Percentiles rank a stretch among this genome's conserved stretches.
Conservation (phyloP, 768 basidiomycete species). For the Lepiota venenata region DNA sequence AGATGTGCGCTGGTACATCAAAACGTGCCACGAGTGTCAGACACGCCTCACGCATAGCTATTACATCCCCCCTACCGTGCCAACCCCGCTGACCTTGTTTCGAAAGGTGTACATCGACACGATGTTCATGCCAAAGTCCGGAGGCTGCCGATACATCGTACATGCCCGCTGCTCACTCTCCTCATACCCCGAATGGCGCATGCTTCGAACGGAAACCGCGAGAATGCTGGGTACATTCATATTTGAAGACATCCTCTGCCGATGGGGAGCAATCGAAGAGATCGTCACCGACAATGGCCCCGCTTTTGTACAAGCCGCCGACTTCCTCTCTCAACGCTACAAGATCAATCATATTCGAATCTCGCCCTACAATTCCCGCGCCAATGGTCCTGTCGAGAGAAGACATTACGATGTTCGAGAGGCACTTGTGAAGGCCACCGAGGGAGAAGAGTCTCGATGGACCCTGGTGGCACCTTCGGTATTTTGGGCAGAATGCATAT, state of each 20-base stretch:
- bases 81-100: conserved; percentile 23
- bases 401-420: conserved; percentile 26
- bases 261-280: conserved; percentile 32
- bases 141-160: conserved; percentile 20
- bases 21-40: conserved; percentile 31
- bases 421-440: conserved; percentile 25
- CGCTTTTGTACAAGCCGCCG: conserved; percentile 20
- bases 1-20: conserved; percentile 28
- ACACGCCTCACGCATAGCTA: conserved; percentile 17
- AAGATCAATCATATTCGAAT: conserved; percentile 37
- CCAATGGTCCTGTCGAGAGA: conserved; percentile 35
- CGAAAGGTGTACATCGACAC: conserved; percentile 23
- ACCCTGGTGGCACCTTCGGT: conserved; percentile 18
- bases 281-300: conserved; percentile 32
- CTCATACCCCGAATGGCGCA: conserved; percentile 18
- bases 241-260: conserved; percentile 27
- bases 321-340: conserved; percentile 18
- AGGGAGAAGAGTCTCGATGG: conserved; percentile 29
- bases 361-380: conserved; percentile 37
- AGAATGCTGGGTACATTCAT: conserved; percentile 25
- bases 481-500: conserved; percentile 31
- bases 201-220: conserved; percentile 16
- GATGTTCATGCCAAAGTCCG: conserved; percentile 22
- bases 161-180: conserved; percentile 23
- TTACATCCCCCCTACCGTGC: conserved; percentile 24